phyloP scores from a whole-genome alignment of 2,329 filamentous ascomycete genomes.

The Aureobasidium sp. region DNA sequence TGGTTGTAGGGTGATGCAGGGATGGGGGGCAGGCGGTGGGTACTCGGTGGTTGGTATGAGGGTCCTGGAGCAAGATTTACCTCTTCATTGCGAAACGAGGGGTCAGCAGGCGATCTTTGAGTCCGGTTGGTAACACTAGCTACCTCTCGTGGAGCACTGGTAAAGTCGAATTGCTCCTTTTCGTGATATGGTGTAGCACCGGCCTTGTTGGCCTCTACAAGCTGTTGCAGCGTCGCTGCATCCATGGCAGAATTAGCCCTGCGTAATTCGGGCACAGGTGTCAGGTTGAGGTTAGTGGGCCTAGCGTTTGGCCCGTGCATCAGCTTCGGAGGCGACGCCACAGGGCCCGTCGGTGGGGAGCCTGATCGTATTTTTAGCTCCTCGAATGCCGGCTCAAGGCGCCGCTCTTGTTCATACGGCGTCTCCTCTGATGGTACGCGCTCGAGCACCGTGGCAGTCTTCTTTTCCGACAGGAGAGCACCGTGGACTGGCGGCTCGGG shows the following conservation, averaged over 20 bases:
- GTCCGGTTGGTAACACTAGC: constrained; percentile 29
- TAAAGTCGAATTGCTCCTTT: constrained; percentile 25
- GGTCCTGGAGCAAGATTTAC: constrained; percentile 15
- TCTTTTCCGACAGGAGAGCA: constrained; percentile 16
- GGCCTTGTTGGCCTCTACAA: constrained; percentile 53
- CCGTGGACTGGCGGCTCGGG: constrained; percentile 35
- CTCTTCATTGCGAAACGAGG: constrained; percentile 45
- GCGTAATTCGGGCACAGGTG: constrained; percentile 57
- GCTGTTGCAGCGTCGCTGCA: constrained; percentile 67
- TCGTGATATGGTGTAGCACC: constrained; percentile 16
- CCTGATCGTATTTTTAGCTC: constrained; percentile 37
- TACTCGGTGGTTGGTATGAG: constrained; percentile 14
- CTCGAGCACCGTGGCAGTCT: constrained; percentile 37
- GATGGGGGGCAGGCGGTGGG: constrained; percentile 33
- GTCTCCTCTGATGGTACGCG: constrained; percentile 39
- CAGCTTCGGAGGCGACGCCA: constrained; percentile 70
- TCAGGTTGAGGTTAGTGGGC: constrained; percentile 60
- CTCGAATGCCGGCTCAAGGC: constrained; percentile 33
- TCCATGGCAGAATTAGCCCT: constrained; percentile 80
- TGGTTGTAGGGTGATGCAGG: constrained; percentile 33
- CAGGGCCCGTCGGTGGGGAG: constrained; percentile 56
- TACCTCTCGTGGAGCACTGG: constrained; percentile 23
- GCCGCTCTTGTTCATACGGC: constrained; percentile 41
- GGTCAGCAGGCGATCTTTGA: constrained; percentile 44
- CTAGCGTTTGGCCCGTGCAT: constrained; percentile 63